A percentile compares a stretch with the other conserved stretches of the same genome.
Conservation (phyloP, 805 yeast genomes). For the Myxozyma kluyveri region DNA sequence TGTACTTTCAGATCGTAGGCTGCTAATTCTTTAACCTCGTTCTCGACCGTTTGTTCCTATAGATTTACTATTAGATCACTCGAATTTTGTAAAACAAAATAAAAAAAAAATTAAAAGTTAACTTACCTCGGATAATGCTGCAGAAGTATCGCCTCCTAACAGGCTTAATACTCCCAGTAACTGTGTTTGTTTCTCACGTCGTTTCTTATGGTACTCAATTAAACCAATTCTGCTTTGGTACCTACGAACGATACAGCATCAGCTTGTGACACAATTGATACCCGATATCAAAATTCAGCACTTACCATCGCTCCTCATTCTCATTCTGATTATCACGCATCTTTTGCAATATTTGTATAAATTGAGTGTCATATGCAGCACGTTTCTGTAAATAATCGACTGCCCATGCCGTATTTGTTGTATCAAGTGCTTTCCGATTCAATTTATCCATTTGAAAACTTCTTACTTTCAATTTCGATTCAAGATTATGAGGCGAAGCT, state of each 20-base stretch:
- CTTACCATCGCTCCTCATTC: slow-evolving; percentile 24
- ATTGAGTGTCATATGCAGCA: background rate
- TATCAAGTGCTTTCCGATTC: slow-evolving; percentile 1
- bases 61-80: background rate
- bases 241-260: slow-evolving; percentile 5
- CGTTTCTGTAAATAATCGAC: slow-evolving; percentile 3
- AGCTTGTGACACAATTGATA: background rate
- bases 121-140: slow-evolving; percentile 10
- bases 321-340: slow-evolving; percentile 19
- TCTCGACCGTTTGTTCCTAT: slow-evolving; percentile 11
- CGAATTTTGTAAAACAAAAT: too few relatives aligned
- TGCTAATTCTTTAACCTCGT: slow-evolving; percentile 10
- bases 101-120: too few relatives aligned
- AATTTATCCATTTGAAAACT: background rate
- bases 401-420: slow-evolving; percentile 14
- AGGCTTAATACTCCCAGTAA: slow-evolving; percentile 9
- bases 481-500: too few relatives aligned
- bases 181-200: slow-evolving; percentile 14
- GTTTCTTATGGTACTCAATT: slow-evolving; percentile 8
- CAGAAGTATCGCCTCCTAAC: slow-evolving; percentile 20
- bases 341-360: background rate
- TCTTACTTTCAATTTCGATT: too few relatives aligned
- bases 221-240: slow-evolving; percentile 16
- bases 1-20: slow-evolving; percentile 23
- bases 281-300: background rate